Evolutionary conservation across 2,329 filamentous ascomycete genomes (phyloP).

Genomic region (Apiospora malaysiana): DNA sequence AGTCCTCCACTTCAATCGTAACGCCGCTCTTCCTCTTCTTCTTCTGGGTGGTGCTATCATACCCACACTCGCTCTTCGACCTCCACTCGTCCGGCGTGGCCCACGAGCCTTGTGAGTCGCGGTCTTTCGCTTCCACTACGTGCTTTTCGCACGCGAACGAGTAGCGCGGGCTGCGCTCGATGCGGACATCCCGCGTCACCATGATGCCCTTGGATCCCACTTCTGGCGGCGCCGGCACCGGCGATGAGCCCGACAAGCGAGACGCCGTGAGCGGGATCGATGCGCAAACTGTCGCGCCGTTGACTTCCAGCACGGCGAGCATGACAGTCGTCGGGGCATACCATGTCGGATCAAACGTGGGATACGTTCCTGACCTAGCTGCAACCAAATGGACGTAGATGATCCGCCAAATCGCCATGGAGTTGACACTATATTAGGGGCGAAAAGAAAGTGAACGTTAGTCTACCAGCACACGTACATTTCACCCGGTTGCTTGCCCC

Average conservation of each 20-base stretch:
- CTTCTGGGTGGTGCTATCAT: neutral
- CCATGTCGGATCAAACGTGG: constrained; percentile 41
- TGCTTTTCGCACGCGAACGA: neutral
- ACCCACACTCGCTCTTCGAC: too few relatives aligned
- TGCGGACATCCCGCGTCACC: constrained; percentile 23
- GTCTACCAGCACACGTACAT: neutral
- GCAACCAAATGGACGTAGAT: constrained; percentile 32
- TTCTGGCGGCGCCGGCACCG: constrained; percentile 31
- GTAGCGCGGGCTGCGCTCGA: neutral
- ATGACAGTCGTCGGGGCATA: constrained; percentile 35
- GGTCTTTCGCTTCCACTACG: neutral
- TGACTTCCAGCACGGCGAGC: constrained; percentile 31
- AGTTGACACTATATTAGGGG: constrained; percentile 26
- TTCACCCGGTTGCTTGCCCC: neutral
- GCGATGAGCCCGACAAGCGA: constrained; percentile 39
- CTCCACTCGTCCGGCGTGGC: too few relatives aligned
- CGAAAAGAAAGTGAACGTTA: too few relatives aligned
- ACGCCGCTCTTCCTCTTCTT: neutral
- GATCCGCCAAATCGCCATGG: constrained; percentile 39
- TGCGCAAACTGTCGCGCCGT: constrained; percentile 34
- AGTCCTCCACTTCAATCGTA: neutral
- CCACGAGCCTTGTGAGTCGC: neutral
- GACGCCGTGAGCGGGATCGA: constrained; percentile 38
- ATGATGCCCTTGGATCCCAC: constrained; percentile 39
- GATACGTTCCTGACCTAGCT: constrained; percentile 30